phyloP scores from a whole-genome alignment of 2,329 filamentous ascomycete species.

The Magnaporthiopsis poae region DNA sequence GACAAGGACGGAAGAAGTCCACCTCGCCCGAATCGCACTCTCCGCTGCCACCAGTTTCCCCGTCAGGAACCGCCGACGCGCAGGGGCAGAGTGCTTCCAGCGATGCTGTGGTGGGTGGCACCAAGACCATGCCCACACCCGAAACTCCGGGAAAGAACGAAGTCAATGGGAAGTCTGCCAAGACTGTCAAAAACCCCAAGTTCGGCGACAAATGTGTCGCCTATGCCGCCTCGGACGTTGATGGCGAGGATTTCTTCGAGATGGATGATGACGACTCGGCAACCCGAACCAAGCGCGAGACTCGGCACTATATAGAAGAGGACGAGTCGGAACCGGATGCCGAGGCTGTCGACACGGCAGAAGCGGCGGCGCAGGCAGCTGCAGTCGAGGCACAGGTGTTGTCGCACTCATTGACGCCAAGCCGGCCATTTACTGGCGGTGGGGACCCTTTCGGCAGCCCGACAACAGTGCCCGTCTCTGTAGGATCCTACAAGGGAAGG shows the following conservation, averaged over 20 bases:
- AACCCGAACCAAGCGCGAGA: conserved; percentile 1
- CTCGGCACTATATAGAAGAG: conserved; percentile 9
- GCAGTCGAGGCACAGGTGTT: not conserved
- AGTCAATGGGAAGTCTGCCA: not conserved
- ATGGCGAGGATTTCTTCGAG: conserved; percentile 14
- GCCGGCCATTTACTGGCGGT: not conserved
- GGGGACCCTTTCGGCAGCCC: conserved; percentile 6
- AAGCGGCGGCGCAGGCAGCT: too few relatives aligned
- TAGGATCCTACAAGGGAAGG: conserved; percentile 31
- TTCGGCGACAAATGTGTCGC: not conserved
- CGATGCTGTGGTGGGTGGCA: not conserved
- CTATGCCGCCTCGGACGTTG: conserved; percentile 13
- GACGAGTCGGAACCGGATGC: conserved; percentile 9
- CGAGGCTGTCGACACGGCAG: not conserved
- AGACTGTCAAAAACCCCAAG: not conserved
- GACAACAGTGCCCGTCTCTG: conserved; percentile 12
- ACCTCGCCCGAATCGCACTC: conserved; percentile 4
- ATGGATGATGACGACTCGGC: conserved; percentile 22
- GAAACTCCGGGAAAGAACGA: not conserved
- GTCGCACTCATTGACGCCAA: not conserved
- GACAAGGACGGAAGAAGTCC: conserved; percentile 8
- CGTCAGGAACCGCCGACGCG: not conserved
- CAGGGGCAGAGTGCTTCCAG: not conserved
- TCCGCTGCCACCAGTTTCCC: not conserved
- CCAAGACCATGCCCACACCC: not conserved